These are phyloP conservation scores for Exsudoporus frostii DNA, from an alignment of 768 basidiomycete genomes.

Conservation along the genomic window DNA sequence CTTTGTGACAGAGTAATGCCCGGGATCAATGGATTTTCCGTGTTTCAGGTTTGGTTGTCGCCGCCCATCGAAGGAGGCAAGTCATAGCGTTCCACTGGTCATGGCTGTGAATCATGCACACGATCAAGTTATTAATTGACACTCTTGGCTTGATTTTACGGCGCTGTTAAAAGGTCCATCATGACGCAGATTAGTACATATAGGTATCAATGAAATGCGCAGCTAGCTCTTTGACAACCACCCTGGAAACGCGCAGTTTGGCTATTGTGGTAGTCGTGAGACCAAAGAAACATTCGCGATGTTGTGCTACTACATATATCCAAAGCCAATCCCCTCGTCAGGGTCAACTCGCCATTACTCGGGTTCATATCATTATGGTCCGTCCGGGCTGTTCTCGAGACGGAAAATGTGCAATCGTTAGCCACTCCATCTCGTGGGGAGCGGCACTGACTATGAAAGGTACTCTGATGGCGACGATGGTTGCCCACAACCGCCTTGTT, in stretches of 20 bases:
- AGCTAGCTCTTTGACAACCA: background rate
- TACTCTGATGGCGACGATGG: constrained; percentile 17
- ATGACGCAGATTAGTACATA: too few relatives aligned
- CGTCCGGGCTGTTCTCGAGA: background rate
- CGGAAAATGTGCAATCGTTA: background rate
- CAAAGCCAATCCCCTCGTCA: too few relatives aligned
- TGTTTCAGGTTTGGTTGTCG: too few relatives aligned
- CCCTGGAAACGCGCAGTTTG: background rate
- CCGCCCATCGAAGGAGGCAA: too few relatives aligned
- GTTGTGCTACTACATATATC: too few relatives aligned
- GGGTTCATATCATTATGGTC: background rate
- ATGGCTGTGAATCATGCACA: too few relatives aligned
- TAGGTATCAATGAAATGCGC: background rate
- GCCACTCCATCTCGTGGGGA: background rate
- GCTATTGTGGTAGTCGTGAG: background rate
- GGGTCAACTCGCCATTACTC: background rate
- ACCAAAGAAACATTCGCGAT: background rate
- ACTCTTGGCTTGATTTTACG: too few relatives aligned
- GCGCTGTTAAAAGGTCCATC: too few relatives aligned
- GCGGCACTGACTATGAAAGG: background rate
- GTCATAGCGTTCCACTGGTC: too few relatives aligned
- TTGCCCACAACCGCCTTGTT: constrained; percentile 16
- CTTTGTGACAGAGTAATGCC: too few relatives aligned
- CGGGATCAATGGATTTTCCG: too few relatives aligned
- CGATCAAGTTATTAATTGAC: too few relatives aligned